phyloP scores from a whole-genome alignment of 164 flowering plant species.

The Liquidambar formosana region DNA sequence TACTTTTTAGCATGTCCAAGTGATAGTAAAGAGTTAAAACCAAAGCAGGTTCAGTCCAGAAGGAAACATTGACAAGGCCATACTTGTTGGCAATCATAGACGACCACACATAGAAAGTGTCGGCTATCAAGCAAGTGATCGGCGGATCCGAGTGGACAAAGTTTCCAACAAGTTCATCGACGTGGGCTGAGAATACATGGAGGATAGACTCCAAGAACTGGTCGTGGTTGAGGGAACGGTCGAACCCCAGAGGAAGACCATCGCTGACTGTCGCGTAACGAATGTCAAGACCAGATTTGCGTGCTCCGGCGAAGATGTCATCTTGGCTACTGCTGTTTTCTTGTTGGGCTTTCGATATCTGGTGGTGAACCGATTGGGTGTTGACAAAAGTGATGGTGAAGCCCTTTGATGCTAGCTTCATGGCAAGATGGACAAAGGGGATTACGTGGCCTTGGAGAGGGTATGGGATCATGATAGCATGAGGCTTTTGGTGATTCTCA shows the following conservation, averaged over 20 bases:
- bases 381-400: conserved; percentile 63
- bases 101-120: conserved; percentile 61
- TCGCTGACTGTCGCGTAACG: conserved; percentile 47
- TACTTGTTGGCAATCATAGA: conserved; percentile 42
- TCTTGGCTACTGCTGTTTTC: neutral
- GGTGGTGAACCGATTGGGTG: conserved; percentile 48
- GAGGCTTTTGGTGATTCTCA: conserved; percentile 28
- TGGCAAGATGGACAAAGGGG: conserved; percentile 52
- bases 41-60: conserved; percentile 67
- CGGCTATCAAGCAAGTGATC: conserved; percentile 48
- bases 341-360: conserved; percentile 38
- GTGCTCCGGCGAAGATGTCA: conserved; percentile 46
- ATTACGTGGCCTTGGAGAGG: conserved; percentile 71
- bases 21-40: conserved; percentile 54
- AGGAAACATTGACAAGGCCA: conserved; percentile 42
- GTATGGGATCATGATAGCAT: conserved; percentile 52
- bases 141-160: conserved; percentile 24
- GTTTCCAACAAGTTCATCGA: conserved; percentile 38
- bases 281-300: conserved; percentile 51
- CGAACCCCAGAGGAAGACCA: conserved; percentile 56
- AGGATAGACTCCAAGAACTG: conserved; percentile 42
- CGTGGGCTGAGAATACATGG: conserved; percentile 46
- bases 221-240: conserved; percentile 52
- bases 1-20: conserved; percentile 33
- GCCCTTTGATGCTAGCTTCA: conserved; percentile 62